phyloP scores from a whole-genome alignment of 2,329 filamentous ascomycete genomes.

The Sphaerulina vaccinii region DNA sequence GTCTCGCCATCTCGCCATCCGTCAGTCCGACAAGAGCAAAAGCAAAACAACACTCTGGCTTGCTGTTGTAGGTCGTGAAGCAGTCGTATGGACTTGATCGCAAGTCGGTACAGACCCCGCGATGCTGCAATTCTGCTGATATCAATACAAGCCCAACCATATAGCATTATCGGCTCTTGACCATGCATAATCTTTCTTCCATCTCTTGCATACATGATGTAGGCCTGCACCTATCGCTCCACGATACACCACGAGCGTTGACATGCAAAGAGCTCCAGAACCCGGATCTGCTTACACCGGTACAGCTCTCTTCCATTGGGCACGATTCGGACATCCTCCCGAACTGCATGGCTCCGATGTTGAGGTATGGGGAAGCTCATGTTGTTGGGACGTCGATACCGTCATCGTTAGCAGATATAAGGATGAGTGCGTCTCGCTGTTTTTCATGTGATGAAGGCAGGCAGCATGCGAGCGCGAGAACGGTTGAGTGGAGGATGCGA shows the following conservation, averaged over 20 bases:
- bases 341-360: not conserved
- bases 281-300: not conserved
- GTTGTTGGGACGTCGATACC: conserved; percentile 3
- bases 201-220: too few species aligned
- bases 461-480: not conserved
- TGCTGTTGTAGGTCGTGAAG: too few species aligned
- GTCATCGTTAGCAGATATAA: not conserved
- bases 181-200: too few species aligned
- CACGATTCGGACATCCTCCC: not conserved
- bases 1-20: conserved; percentile 13
- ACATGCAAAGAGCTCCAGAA: not conserved
- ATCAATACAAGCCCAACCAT: too few species aligned
- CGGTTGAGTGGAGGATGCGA: not conserved
- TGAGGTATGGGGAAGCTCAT: conserved; percentile 8
- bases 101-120: too few species aligned
- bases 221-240: too few species aligned
- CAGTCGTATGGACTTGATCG: too few species aligned
- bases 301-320: not conserved
- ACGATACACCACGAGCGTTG: not conserved
- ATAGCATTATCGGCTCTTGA: too few species aligned
- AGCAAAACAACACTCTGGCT: too few species aligned
- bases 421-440: not conserved
- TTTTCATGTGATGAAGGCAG: conserved; percentile 1
- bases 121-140: too few species aligned
- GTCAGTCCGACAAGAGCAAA: too few species aligned